These are phyloP conservation scores for Boletus edulis DNA, from an alignment of 768 basidiomycete species.

Conservation along the genomic window DNA sequence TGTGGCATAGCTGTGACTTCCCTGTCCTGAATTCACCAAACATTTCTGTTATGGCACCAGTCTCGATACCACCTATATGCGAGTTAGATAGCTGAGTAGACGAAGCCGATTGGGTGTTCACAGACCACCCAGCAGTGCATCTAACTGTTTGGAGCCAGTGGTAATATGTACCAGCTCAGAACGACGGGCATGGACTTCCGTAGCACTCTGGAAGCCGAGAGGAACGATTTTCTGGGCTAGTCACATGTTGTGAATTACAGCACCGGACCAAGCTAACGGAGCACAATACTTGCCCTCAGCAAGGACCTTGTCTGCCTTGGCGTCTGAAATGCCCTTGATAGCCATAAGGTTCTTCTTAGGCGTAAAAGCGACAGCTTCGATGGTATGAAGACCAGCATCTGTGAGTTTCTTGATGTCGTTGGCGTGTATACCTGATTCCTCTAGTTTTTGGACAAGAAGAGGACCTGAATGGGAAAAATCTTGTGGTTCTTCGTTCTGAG, in stretches of 20 bases:
- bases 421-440: conserved; percentile 85
- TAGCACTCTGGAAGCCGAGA: conserved; percentile 96
- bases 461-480: conserved; percentile 70
- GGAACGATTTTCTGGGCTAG: conserved; percentile 94
- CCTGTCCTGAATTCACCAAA: conserved; percentile 99
- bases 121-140: conserved; percentile 89
- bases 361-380: conserved; percentile 95
- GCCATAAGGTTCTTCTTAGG: conserved; percentile 88
- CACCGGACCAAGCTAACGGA: not conserved
- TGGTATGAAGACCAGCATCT: conserved; percentile 89
- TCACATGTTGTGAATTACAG: conserved; percentile 8
- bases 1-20: conserved; percentile 97
- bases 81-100: conserved; percentile 11
- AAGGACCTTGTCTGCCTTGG: conserved; percentile 96
- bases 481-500: conserved; percentile 49
- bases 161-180: conserved; percentile 96
- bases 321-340: conserved; percentile 96
- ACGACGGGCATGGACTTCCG: conserved; percentile 92
- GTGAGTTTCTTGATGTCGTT: conserved; percentile 94
- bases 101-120: conserved; percentile 4
- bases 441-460: conserved; percentile 76
- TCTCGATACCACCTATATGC: conserved; percentile 85
- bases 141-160: conserved; percentile 93
- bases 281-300: conserved; percentile 63
- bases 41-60: conserved; percentile 95